A percentile compares a stretch with the other conserved stretches of the same genome.
Evolutionary conservation across 106 monocot genomes (phyloP).

Genomic region (Gastrodia elata): DNA sequence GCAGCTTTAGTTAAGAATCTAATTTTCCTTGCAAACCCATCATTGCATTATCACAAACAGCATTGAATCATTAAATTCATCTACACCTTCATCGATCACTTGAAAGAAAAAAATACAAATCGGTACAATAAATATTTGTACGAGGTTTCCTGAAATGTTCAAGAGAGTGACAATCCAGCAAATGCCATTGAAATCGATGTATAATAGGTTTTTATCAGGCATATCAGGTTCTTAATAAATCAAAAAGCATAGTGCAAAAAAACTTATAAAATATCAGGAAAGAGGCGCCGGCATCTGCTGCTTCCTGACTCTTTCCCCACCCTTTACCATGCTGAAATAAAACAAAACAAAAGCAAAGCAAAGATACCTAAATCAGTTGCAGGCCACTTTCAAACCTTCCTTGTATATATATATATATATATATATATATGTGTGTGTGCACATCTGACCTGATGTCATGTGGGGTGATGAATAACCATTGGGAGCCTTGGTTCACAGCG

Average conservation of each 20-base stretch:
- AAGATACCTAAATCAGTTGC: neutral
- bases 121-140: neutral
- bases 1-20: neutral
- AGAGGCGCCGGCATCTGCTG: constrained; percentile 97
- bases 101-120: too few species aligned
- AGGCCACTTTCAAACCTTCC: too few species aligned
- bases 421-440: too few species aligned
- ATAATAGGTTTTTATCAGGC: neutral
- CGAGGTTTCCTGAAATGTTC: neutral
- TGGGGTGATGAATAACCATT: constrained; percentile 96
- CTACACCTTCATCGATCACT: neutral
- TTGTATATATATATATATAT: too few species aligned
- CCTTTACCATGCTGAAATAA: constrained; percentile 74
- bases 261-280: too few species aligned
- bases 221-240: too few species aligned
- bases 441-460: constrained; percentile 82
- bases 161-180: neutral
- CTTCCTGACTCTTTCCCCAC: constrained; percentile 75
- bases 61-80: neutral
- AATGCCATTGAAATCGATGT: neutral
- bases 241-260: too few species aligned
- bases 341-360: neutral
- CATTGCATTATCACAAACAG: neutral
- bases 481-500: constrained; percentile 74
- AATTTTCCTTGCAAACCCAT: neutral